Evolutionary conservation across 176 grass and related monocot species (phyloP).

Genomic region (Panicum miliaceum): DNA sequence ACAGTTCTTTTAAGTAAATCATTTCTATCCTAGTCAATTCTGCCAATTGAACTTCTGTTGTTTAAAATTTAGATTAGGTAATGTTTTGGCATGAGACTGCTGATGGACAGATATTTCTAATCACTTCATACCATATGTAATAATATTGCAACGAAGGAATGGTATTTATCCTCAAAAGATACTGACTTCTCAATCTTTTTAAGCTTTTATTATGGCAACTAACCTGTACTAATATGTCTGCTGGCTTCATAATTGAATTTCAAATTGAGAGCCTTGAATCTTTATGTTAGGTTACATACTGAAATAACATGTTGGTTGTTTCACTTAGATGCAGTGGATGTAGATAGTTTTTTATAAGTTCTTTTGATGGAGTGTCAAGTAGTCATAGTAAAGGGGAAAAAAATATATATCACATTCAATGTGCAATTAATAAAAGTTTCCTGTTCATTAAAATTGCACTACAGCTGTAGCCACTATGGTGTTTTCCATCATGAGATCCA

Average conservation of each 20-base stretch:
- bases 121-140: constrained; percentile 22
- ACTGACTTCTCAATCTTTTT: neutral
- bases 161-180: neutral
- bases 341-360: neutral
- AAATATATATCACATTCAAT: constrained; percentile 1
- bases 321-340: neutral
- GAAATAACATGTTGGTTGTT: neutral
- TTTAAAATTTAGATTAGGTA: neutral
- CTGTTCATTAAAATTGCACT: neutral
- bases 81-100: constrained; percentile 20
- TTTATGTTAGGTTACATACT: neutral
- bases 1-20: constrained; percentile 17
- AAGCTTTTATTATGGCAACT: constrained; percentile 4
- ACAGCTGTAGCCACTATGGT: neutral
- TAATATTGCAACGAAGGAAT: constrained; percentile 9
- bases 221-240: neutral
- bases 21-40: constrained; percentile 8
- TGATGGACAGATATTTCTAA: constrained; percentile 28
- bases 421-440: neutral
- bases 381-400: neutral
- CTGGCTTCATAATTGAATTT: constrained; percentile 13
- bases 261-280: neutral
- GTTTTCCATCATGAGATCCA: neutral
- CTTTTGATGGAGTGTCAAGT: too few relatives aligned
- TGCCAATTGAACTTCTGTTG: constrained; percentile 2